These are phyloP conservation scores for Nigrospora sphaerica DNA, from an alignment of 2,329 filamentous ascomycete species.

Conservation along the genomic window DNA sequence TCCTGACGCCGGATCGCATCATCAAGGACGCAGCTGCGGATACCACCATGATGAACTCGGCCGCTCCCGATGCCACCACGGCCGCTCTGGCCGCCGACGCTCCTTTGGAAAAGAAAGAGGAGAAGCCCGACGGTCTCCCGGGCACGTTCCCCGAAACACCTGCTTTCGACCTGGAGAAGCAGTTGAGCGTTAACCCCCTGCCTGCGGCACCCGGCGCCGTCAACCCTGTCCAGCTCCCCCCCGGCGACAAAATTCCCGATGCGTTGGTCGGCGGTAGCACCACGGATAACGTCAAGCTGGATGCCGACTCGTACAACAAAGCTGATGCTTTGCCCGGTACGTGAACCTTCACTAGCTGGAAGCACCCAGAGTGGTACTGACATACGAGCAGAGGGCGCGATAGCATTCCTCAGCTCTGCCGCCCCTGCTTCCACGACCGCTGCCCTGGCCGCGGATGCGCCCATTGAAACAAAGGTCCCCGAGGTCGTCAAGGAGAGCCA, in stretches of 20 bases:
- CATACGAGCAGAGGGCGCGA: slow-evolving; percentile 12
- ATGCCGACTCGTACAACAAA: slow-evolving; percentile 82
- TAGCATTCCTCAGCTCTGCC: slow-evolving; percentile 22
- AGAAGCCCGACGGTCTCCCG: slow-evolving; percentile 42
- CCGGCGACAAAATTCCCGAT: slow-evolving; percentile 76
- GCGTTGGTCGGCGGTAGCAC: slow-evolving; percentile 60
- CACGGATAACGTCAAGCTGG: slow-evolving; percentile 66
- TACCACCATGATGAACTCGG: slow-evolving; percentile 56
- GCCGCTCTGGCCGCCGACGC: slow-evolving; percentile 60
- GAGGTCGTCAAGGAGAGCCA: slow-evolving; percentile 67
- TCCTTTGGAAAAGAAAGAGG: slow-evolving; percentile 38
- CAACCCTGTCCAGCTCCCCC: slow-evolving; percentile 73
- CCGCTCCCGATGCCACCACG: slow-evolving; percentile 64
- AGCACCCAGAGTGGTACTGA: not conserved
- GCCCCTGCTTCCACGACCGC: slow-evolving; percentile 36
- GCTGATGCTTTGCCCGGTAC: slow-evolving; percentile 55
- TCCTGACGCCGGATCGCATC: slow-evolving; percentile 71
- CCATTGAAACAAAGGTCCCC: slow-evolving; percentile 43
- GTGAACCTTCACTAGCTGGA: slow-evolving; percentile 6
- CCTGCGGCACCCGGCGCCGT: slow-evolving; percentile 57
- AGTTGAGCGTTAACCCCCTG: slow-evolving; percentile 53
- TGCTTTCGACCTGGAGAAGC: slow-evolving; percentile 32
- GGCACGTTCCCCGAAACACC: slow-evolving; percentile 72
- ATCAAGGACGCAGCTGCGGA: slow-evolving; percentile 35
- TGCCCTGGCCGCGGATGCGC: slow-evolving; percentile 32